Conservation (phyloP, 176 grass and related monocot species). For the sorghum (Sorghum bicolor) region DNA sequence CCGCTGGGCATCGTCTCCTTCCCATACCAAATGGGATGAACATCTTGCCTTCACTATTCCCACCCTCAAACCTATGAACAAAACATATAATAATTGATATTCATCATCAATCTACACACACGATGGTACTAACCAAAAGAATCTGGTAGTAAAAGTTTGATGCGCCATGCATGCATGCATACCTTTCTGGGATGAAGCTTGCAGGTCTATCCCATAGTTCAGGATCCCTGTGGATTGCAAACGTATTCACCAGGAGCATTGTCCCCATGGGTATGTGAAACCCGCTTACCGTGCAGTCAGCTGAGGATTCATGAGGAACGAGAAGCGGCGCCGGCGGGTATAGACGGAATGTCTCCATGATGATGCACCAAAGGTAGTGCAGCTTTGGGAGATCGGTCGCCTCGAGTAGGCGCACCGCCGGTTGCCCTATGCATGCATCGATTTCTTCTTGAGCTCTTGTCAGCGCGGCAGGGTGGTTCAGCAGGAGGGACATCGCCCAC, state of each 20-base stretch:
- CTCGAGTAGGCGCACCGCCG: neutral
- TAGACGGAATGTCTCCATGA: neutral
- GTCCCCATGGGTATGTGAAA: neutral
- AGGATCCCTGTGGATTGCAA: neutral
- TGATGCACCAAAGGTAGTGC: neutral
- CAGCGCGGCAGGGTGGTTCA: neutral
- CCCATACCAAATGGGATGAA: conserved; percentile 9
- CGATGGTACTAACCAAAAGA: too few relatives aligned
- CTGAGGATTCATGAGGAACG: neutral
- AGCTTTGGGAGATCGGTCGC: neutral
- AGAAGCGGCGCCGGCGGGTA: neutral
- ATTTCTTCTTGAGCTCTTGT: neutral
- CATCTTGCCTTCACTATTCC: neutral
- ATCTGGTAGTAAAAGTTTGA: too few relatives aligned
- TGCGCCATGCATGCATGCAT: neutral
- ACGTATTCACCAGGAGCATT: neutral
- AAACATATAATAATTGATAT: neutral
- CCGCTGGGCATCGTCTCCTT: neutral
- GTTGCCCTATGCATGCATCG: neutral
- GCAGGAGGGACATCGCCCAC: neutral
- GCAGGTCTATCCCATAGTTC: neutral
- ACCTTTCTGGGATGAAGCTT: neutral
- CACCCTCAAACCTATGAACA: neutral
- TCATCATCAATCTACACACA: too few relatives aligned
- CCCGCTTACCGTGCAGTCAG: neutral